Evolutionary conservation across 176 grass and related monocot species (phyloP).

Genomic region (Zea luxurians): DNA sequence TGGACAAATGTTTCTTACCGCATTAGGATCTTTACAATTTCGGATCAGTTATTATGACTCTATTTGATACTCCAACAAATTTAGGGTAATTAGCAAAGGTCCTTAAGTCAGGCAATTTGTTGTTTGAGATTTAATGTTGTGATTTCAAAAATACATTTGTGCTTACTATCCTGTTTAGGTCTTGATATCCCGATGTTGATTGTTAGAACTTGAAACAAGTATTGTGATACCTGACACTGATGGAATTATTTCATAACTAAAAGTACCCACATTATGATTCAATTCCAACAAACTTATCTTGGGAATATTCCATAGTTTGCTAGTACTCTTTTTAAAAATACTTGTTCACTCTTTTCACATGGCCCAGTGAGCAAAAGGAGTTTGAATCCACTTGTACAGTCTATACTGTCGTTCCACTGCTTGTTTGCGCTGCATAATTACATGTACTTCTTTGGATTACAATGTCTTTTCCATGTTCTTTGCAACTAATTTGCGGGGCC

Average conservation of each 20-base stretch:
- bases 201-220: not conserved
- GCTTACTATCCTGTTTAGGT: not conserved
- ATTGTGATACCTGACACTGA: too few relatives aligned
- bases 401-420: not conserved
- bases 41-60: not conserved
- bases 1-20: not conserved
- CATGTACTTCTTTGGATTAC: conserved; percentile 11
- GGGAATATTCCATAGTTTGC: not conserved
- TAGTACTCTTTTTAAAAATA: not conserved
- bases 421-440: not conserved
- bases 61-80: not conserved
- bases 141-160: not conserved
- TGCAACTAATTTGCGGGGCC: not conserved
- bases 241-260: too few relatives aligned
- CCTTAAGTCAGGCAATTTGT: not conserved
- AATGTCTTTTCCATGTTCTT: not conserved
- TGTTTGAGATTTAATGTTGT: not conserved
- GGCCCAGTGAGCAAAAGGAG: not conserved
- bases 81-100: not conserved
- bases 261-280: not conserved
- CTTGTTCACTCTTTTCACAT: not conserved
- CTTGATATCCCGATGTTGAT: not conserved
- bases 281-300: not conserved
- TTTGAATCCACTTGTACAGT: not conserved
- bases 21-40: not conserved